Evolutionary conservation across 1,284 basidiomycete species (phyloP).

Genomic region (Puccinia horiana): DNA sequence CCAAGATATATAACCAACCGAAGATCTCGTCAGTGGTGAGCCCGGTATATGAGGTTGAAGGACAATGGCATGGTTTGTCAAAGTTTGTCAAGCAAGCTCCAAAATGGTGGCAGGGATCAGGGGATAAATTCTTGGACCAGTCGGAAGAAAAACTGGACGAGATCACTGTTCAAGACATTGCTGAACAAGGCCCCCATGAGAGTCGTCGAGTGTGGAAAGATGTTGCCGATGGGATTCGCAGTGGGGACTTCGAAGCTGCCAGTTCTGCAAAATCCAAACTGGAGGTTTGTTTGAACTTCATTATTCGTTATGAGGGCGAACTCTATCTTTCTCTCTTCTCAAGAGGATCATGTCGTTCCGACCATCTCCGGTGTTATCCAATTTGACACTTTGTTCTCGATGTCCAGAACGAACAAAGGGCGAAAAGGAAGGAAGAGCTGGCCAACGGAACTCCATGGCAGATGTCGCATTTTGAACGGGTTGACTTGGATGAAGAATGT

Average conservation of each 20-base stretch:
- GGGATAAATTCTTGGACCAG: constrained; percentile 63
- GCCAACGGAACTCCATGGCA: constrained; percentile 74
- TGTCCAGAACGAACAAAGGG: constrained; percentile 81
- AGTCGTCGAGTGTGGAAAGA: constrained; percentile 80
- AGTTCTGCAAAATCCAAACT: constrained; percentile 85
- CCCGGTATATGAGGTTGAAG: constrained; percentile 70
- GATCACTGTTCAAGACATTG: constrained; percentile 65
- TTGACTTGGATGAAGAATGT: constrained; percentile 59
- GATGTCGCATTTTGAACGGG: constrained; percentile 57
- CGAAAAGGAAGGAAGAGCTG: constrained; percentile 79
- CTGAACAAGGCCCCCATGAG: constrained; percentile 77
- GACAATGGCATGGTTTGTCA: constrained; percentile 79
- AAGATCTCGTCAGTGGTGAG: constrained; percentile 56
- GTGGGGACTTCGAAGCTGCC: constrained; percentile 88
- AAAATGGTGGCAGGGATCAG: constrained; percentile 54
- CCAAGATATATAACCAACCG: constrained; percentile 65
- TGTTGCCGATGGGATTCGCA: constrained; percentile 86
- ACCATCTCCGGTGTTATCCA: not conserved
- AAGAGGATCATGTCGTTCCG: too few relatives aligned
- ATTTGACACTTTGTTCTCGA: not conserved
- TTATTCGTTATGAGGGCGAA: not conserved
- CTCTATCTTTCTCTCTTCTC: not conserved
- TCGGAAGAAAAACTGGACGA: constrained; percentile 69
- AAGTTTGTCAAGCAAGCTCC: constrained; percentile 58
- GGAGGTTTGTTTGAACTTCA: constrained; percentile 66